These are phyloP conservation scores for Haplosporangium sp. DNA, from an alignment of 371 early-diverging fungal genomes.

Conservation along the genomic window DNA sequence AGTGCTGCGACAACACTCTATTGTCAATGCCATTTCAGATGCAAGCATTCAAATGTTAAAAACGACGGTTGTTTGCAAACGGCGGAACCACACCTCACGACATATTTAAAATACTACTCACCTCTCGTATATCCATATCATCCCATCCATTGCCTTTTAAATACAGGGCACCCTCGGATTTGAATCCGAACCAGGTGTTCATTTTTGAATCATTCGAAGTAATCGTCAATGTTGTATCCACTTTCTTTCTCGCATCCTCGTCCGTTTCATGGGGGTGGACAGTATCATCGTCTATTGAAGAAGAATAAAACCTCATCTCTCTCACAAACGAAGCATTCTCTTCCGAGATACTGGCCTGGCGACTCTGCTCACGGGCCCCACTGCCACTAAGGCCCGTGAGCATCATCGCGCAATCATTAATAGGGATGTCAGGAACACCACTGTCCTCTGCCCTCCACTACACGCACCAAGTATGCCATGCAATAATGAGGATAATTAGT, in stretches of 20 bases:
- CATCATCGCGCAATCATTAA: slow-evolving; percentile 55
- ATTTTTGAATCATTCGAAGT: slow-evolving; percentile 44
- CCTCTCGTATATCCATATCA: slow-evolving; percentile 48
- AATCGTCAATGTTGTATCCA: slow-evolving; percentile 48
- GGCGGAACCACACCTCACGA: too few relatives aligned
- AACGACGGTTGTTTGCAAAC: too few relatives aligned
- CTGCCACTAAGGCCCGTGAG: slow-evolving; percentile 55
- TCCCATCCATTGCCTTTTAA: slow-evolving; percentile 53
- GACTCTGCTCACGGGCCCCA: slow-evolving; percentile 47
- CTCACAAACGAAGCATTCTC: slow-evolving; percentile 42
- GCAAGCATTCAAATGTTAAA: too few relatives aligned
- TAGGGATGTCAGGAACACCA: slow-evolving; percentile 57
- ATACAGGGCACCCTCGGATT: slow-evolving; percentile 40
- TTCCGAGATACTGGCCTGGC: slow-evolving; percentile 53
- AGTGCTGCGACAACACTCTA: slow-evolving; percentile 53
- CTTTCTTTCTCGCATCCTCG: slow-evolving; percentile 28
- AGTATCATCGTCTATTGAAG: slow-evolving; percentile 29
- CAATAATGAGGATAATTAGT: not conserved
- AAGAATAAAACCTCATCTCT: slow-evolving; percentile 44
- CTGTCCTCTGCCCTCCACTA: slow-evolving; percentile 55
- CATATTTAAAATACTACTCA: not conserved
- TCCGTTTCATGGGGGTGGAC: slow-evolving; percentile 20
- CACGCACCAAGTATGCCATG: too few relatives aligned
- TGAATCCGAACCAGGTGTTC: slow-evolving; percentile 54
- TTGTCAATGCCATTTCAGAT: slow-evolving; percentile 50